phyloP scores from a whole-genome alignment of 768 basidiomycete species.

The Pholiota molesta region DNA sequence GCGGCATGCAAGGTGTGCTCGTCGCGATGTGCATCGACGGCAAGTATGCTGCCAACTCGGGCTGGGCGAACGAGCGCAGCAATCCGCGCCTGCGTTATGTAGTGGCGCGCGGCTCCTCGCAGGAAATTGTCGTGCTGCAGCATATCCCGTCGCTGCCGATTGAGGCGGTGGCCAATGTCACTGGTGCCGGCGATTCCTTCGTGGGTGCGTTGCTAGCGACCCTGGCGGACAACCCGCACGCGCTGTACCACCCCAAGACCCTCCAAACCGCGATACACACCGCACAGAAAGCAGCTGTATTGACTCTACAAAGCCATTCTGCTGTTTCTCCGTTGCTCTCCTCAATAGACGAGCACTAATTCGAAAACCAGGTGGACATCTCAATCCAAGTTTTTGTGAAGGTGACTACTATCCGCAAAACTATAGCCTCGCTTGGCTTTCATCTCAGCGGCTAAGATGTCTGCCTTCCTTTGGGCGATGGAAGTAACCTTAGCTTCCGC shows the following conservation, averaged over 20 bases:
- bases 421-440: too few species aligned
- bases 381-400: too few species aligned
- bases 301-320: slow-evolving; percentile 57
- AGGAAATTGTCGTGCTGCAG: slow-evolving; percentile 61
- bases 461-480: slow-evolving; percentile 47
- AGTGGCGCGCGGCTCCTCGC: slow-evolving; percentile 49
- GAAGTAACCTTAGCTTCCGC: slow-evolving; percentile 33
- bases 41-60: slow-evolving; percentile 40
- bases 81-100: slow-evolving; percentile 50
- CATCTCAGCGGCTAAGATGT: background rate
- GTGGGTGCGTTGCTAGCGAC: slow-evolving; percentile 82
- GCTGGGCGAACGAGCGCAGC: slow-evolving; percentile 55
- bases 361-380: background rate
- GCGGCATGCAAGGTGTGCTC: slow-evolving; percentile 70
- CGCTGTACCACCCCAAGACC: slow-evolving; percentile 47
- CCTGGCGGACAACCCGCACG: slow-evolving; percentile 46
- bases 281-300: slow-evolving; percentile 67
- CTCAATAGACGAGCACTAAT: slow-evolving; percentile 21
- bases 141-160: slow-evolving; percentile 67
- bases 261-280: slow-evolving; percentile 49
- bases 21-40: slow-evolving; percentile 58
- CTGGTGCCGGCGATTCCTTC: slow-evolving; percentile 91
- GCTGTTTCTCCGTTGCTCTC: slow-evolving; percentile 73
- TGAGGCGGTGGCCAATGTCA: slow-evolving; percentile 66
- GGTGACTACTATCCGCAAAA: too few species aligned